Evolutionary conservation across 177 flowering plant genomes (phyloP).

Genomic region (Tripterygium wilfordii): DNA sequence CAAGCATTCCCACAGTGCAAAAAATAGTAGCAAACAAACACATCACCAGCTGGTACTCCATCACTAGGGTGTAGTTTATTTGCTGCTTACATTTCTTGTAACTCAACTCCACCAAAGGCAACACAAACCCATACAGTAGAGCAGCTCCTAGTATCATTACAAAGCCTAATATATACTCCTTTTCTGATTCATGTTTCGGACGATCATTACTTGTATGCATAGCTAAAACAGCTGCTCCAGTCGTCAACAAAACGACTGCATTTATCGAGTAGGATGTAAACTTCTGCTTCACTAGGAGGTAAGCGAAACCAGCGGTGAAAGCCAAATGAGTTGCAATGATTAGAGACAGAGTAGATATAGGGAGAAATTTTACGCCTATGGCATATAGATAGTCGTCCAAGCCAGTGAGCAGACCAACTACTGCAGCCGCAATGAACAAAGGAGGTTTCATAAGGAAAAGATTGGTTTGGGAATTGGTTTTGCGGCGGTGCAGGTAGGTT

Average conservation of each 20-base stretch:
- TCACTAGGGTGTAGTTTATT: constrained; percentile 36
- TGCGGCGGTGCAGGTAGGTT: constrained; percentile 30
- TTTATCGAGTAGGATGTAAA: constrained; percentile 59
- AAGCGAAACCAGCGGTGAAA: constrained; percentile 55
- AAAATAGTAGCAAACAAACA: constrained; percentile 55
- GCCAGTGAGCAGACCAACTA: constrained; percentile 43
- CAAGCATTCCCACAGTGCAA: constrained; percentile 62
- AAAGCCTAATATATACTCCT: constrained; percentile 47
- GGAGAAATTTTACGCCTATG: constrained; percentile 40
- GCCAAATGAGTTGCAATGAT: constrained; percentile 48
- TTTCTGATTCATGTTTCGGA: constrained; percentile 28
- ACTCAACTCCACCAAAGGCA: constrained; percentile 64
- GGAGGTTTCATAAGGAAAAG: constrained; percentile 32
- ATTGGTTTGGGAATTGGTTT: not conserved
- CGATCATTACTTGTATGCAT: constrained; percentile 32
- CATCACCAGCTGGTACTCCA: constrained; percentile 69
- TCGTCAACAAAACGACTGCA: constrained; percentile 43
- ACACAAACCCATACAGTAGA: constrained; percentile 43
- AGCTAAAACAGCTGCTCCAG: not conserved
- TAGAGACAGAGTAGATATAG: constrained; percentile 52
- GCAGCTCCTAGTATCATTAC: constrained; percentile 55
- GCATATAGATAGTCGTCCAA: constrained; percentile 59
- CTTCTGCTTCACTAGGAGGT: constrained; percentile 51
- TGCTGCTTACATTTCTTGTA: constrained; percentile 52
- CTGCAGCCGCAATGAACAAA: constrained; percentile 25